phyloP scores from a whole-genome alignment of 106 monocot species.

The Apostasia shenzhenica region DNA sequence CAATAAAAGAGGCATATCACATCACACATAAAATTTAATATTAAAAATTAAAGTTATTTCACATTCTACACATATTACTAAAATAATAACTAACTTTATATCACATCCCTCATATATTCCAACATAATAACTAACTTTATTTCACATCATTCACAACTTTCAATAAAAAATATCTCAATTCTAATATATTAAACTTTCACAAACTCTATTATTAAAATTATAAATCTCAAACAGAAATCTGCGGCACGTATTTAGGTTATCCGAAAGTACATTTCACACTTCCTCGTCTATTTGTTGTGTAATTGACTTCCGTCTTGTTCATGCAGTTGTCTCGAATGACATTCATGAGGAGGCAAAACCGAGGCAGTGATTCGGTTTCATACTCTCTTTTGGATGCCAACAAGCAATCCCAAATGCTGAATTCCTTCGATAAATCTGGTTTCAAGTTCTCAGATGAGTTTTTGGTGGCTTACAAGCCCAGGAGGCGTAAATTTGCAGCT shows the following conservation, averaged over 20 bases:
- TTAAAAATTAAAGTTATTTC: too few relatives aligned
- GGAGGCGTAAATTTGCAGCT: constrained; percentile 49
- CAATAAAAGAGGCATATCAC: too few relatives aligned
- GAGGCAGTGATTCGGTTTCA: constrained; percentile 29
- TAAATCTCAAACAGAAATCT: background rate
- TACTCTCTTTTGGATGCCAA: constrained; percentile 72
- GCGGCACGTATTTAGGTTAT: background rate
- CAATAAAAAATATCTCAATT: too few relatives aligned
- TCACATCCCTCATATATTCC: too few relatives aligned
- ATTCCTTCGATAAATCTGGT: constrained; percentile 58
- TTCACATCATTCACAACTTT: too few relatives aligned
- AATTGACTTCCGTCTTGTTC: background rate
- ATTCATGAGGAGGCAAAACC: constrained; percentile 40
- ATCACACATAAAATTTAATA: too few relatives aligned
- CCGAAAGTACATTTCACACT: background rate
- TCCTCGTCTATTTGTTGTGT: background rate
- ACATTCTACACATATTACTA: too few relatives aligned
- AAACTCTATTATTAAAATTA: background rate
- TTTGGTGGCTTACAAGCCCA: constrained; percentile 85
- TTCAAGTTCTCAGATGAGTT: constrained; percentile 46
- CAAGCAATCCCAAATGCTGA: constrained; percentile 52
- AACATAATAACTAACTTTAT: too few relatives aligned
- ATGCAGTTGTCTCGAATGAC: constrained; percentile 84
- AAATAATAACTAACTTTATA: too few relatives aligned
- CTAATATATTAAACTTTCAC: background rate